These are phyloP conservation scores for Pythium sukuiense DNA, from an alignment of 352 stramenopile genomes.

Conservation along the genomic window DNA sequence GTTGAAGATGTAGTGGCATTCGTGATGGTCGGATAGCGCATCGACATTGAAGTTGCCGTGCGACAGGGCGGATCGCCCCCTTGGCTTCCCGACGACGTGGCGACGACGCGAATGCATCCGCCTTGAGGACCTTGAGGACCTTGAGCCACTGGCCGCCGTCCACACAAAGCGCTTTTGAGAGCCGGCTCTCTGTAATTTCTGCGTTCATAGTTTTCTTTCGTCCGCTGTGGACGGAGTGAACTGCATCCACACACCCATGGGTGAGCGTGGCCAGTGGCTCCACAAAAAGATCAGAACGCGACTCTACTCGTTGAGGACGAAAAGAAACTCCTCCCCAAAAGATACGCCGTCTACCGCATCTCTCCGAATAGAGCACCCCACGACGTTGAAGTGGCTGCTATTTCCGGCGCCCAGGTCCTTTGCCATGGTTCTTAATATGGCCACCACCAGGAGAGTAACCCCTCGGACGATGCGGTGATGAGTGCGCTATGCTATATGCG, in stretches of 20 bases:
- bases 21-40: constrained; percentile 10
- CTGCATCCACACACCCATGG: background rate
- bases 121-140: background rate
- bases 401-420: background rate
- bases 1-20: background rate
- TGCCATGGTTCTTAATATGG: background rate
- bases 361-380: background rate
- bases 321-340: no score
- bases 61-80: background rate
- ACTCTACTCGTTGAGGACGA: no score
- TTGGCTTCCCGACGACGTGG: background rate
- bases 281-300: background rate
- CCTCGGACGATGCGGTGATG: background rate
- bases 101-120: background rate
- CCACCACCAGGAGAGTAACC: background rate
- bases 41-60: constrained; percentile 23
- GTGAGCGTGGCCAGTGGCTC: background rate
- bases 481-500: background rate
- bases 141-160: background rate
- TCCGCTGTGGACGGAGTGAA: background rate
- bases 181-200: background rate
- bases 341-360: background rate
- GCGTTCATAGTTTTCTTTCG: background rate
- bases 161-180: background rate
- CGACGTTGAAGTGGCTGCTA: background rate